Conservation (phyloP, 1,139 yeast species). For the Yamadazyma buinensis region DNA sequence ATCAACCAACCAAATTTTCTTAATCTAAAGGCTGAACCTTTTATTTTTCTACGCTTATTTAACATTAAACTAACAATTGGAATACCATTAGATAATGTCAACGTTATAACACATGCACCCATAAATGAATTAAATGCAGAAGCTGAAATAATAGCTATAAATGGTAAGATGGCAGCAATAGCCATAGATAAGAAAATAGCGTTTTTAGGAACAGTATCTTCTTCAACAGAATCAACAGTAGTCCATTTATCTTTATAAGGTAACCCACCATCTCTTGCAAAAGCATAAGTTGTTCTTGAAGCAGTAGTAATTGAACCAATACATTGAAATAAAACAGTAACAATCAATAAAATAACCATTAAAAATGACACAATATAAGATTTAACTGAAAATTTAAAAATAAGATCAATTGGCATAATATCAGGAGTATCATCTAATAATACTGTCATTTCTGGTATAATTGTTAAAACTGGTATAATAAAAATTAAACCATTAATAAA, state of each 20-base stretch:
- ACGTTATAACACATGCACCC: constrained; percentile 79
- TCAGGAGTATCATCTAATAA: constrained; percentile 60
- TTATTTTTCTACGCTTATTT: constrained; percentile 57
- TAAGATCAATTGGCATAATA: constrained; percentile 61
- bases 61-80: constrained; percentile 65
- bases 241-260: constrained; percentile 69
- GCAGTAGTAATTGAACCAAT: constrained; percentile 82
- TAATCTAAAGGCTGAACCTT: constrained; percentile 70
- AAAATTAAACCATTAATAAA: constrained; percentile 67
- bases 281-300: constrained; percentile 80
- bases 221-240: constrained; percentile 57
- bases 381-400: constrained; percentile 66
- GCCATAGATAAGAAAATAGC: constrained; percentile 69
- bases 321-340: constrained; percentile 73
- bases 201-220: constrained; percentile 62
- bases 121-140: constrained; percentile 82
- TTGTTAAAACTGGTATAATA: constrained; percentile 65
- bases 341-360: constrained; percentile 61
- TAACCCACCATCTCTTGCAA: constrained; percentile 85
- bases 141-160: constrained; percentile 63
- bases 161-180: constrained; percentile 58
- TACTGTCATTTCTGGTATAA: constrained; percentile 59
- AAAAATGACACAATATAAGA: constrained; percentile 65
- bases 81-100: constrained; percentile 73
- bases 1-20: constrained; percentile 63